phyloP scores from a whole-genome alignment of 2,329 filamentous ascomycete species.

The Chrysoporthe puriensis region DNA sequence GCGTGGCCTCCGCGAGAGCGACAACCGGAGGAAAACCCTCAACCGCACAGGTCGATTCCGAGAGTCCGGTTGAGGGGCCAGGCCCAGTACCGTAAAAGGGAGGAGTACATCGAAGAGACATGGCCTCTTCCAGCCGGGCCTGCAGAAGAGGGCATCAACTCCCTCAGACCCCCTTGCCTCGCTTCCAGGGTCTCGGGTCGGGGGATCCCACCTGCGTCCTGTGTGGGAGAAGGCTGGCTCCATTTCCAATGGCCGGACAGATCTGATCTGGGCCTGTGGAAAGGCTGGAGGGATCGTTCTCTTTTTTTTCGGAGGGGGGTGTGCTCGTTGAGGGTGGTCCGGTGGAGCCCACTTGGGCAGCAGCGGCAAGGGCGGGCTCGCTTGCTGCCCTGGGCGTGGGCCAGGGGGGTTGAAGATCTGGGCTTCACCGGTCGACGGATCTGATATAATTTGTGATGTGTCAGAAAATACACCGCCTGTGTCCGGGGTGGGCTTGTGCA shows the following conservation, averaged over 20 bases:
- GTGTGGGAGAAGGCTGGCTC: slow-evolving; percentile 1
- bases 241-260: slow-evolving; percentile 22
- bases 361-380: slow-evolving; percentile 15
- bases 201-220: slow-evolving; percentile 5
- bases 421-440: slow-evolving; percentile 24
- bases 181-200: slow-evolving; percentile 16
- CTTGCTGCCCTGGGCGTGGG: slow-evolving; percentile 19
- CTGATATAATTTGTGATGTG: slow-evolving; percentile 23
- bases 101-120: slow-evolving; percentile 1
- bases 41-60: neutral
- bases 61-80: neutral
- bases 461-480: slow-evolving; percentile 21
- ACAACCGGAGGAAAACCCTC: no score
- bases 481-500: slow-evolving; percentile 1
- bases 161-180: slow-evolving; percentile 18
- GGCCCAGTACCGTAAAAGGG: neutral
- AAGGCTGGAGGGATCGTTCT: slow-evolving; percentile 5
- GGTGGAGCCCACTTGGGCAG: slow-evolving; percentile 18
- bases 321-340: slow-evolving; percentile 6
- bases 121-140: neutral
- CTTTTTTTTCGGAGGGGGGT: neutral
- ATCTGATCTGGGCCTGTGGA: slow-evolving; percentile 20
- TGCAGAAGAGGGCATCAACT: slow-evolving; percentile 16
- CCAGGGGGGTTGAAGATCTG: slow-evolving; percentile 8
- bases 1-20: neutral